Evolutionary conservation across 1,284 basidiomycete species (phyloP), one percentile per base, ranked within the genome.

Genomic region (Cystobasidiaceae sp.): DNA sequence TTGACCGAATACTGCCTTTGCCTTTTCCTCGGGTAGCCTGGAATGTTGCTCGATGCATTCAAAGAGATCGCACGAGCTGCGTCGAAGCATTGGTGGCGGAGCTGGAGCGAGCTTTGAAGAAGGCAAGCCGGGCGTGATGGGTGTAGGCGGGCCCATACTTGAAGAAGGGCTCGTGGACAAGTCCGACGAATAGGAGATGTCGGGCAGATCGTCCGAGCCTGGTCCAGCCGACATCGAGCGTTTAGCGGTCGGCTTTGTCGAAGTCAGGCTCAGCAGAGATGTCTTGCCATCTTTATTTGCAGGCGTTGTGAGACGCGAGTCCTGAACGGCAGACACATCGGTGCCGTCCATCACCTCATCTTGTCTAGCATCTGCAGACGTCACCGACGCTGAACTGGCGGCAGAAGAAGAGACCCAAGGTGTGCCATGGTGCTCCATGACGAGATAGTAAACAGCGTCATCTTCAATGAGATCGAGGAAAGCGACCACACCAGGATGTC

Each of bases 11-110:
- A 94, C 85, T 77, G 86, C 86, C 54, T 86, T 83, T 5, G 90
- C 88, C 73, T 87, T 84, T 51, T 80, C 80, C 77, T 93, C 90
- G n/a, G 83, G 82, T 55, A 94, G 82, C 6, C 86, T 82, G 70
- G 87, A 87, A 74, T 91, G 81, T 73, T 89, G 87, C 77, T 94
- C 92, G 66, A 94, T 92, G 75, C 89, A 94, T 75, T 94, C 92
- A 71, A 94, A 94, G 48, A 96, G 80, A 74, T 96, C 92, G 76
- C 93, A 86, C 19, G 89, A 91, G 43, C 88, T 82, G 41, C 90
- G 83, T 27, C 89, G 83, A 50, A 82, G 79, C 79, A 86, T 86
- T 43, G 79, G 78, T 4, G 83, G 82, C 23, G 81, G 81, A 13
- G 39, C 25, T 17, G n/a, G n/a, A n/a, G 69, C 50, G 8, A 64